Evolutionary conservation across 352 stramenopile species (phyloP), one percentile per base, ranked within the genome.

Genomic region (Discostella stelligera): DNA sequence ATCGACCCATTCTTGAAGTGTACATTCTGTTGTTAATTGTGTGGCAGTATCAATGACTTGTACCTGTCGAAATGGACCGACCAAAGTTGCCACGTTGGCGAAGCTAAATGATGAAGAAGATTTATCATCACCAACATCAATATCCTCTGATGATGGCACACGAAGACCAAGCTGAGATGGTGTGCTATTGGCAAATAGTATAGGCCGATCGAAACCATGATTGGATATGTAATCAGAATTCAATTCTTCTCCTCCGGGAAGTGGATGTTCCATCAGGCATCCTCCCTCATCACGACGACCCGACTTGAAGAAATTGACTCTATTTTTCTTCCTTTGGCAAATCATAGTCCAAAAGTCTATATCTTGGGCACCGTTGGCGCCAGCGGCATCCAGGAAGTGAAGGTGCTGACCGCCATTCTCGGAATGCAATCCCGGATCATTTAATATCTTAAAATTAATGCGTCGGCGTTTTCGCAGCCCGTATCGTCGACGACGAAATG

Each of bases 41-140:
- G 66, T 74, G 7, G 66, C 56, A 13, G 55, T 56, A 16, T 74
- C 66, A 23, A 74, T 74, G 0, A 74, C 66, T 32, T 66, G 52
- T 7, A 66, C 32, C 16, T 14, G 27, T 18, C 66, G 55, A 41
- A 55, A 67, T 5, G 18, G 54, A 6, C 66, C 66, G 4, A 74
- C 66, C 27, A 68, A 37, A 0, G 11, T 53, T 23, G 50, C 27
- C 3, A 71, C 64, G 27, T 55, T 53, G 32, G 30, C 46, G 23
- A 55, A 71, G 3, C 18, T 18, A 30, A 71, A 71, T 14, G 52
- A 39, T n/a, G 53, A n/a, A 39, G 27, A 9, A 20, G 27, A 11
- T 41, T 11, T 30, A 46, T 23, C 49, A 41, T 64, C 21, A 5
- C 14, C 39, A 23, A 30, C 14, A 25, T 53, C 20, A 49, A 44